Base-by-base conservation (phyloP, 139 green algal species). In the Coccomyxa sp. region DNA sequence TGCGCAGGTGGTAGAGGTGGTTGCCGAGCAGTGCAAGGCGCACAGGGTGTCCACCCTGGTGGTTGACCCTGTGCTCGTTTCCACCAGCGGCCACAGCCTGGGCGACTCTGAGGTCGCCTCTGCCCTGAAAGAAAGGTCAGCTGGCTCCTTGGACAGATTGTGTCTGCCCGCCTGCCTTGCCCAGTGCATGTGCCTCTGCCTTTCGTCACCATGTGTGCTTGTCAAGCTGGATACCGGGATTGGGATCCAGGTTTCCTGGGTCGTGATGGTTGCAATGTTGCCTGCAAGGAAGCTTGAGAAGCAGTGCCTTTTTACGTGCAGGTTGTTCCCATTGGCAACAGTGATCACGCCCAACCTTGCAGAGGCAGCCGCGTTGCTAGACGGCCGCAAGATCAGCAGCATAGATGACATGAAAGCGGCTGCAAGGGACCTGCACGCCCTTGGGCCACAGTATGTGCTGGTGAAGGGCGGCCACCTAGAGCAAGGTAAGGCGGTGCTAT, bases 281-380 rank as follows among this genome's bases (percentile, higher is more conserved):
- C n/a, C n/a, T n/a, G n/a, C n/a, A n/a, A n/a, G n/a, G n/a, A n/a
- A n/a, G n/a, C n/a, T n/a, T n/a, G 50, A 64, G 27, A 64, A 64
- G 3, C 5, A 22, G 50, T 64, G 50, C 3, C 3, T 64, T 1
- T 12, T 1, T 71, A 58, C 44, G 4, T 55, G 38, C 55, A 40
- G 86, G 39, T 86, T 99, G 55, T 79, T 97, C 18, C 95, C 94
- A 0, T 80, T 97, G 70, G 92, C 89, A 0, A 92, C 89, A 9
- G 34, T 98, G 27, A 75, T 98, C 22, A 99, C 96, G 2, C 96
- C 96, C 75, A 99, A 99, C 90, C 73, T 98, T 0, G 82, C 87
- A 0, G 96, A 99, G 84, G 96, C 96, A 6, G 83, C 87, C 6
- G 85, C 86, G 33, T 84, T 99, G 78, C 87, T 98, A 50, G 93